Conservation (phyloP, 2,329 filamentous ascomycete species). For the Colletotrichum paranaense region DNA sequence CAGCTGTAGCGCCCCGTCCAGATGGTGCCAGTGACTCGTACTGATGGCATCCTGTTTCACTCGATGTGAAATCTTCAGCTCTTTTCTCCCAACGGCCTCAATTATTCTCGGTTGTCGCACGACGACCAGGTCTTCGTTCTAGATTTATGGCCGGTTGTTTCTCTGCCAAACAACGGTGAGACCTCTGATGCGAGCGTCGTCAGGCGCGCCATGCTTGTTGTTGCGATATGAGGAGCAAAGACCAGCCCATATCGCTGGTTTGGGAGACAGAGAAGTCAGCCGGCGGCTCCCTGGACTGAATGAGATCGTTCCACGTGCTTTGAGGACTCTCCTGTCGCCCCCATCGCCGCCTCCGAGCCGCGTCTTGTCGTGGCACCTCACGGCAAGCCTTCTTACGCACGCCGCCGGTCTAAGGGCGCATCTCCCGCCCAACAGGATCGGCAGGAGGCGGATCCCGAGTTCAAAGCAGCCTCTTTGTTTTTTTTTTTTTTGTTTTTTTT, state of each 20-base stretch:
- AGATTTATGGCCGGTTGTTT: conserved; percentile 3
- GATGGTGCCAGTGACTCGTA: conserved; percentile 26
- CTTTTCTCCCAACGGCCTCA: background rate
- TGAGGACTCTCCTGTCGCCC: background rate
- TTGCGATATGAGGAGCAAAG: background rate
- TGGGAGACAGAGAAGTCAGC: background rate
- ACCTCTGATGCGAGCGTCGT: conserved; percentile 11
- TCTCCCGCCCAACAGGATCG: conserved; percentile 32
- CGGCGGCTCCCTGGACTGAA: background rate
- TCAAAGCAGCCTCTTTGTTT: background rate
- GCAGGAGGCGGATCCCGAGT: conserved; percentile 28
- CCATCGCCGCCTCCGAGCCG: conserved; percentile 15
- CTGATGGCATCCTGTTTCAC: conserved; percentile 30
- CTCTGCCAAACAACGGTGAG: conserved; percentile 26
- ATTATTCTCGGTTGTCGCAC: background rate
- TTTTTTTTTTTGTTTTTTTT: background rate
- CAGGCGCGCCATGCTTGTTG: background rate
- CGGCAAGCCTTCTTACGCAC: conserved; percentile 26
- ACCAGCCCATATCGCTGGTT: background rate
- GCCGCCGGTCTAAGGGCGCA: conserved; percentile 12
- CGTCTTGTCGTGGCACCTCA: conserved; percentile 34
- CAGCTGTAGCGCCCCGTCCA: conserved; percentile 33
- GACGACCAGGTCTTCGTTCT: background rate
- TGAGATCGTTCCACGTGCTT: conserved; percentile 26
- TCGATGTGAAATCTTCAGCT: conserved; percentile 30